phyloP scores from a whole-genome alignment of 169 alveolate genomes.

The Blepharisma undulans region DNA sequence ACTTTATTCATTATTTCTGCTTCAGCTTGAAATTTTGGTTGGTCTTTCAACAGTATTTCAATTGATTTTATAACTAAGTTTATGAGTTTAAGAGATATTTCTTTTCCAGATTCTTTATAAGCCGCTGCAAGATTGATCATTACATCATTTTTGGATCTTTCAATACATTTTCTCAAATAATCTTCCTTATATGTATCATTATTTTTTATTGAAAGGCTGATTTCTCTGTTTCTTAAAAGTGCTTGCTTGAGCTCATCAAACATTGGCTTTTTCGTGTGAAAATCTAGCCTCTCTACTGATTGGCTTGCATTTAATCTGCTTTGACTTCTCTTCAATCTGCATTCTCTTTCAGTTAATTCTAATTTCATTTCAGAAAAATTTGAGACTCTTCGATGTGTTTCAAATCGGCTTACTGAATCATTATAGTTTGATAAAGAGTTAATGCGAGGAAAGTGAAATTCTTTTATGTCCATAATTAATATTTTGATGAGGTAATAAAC shows the following conservation, averaged over 20 bases:
- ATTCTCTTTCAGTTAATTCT: neutral
- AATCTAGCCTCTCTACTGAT: neutral
- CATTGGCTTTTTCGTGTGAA: neutral
- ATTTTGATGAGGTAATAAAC: neutral
- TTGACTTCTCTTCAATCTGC: neutral
- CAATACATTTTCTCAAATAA: neutral
- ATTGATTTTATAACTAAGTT: neutral
- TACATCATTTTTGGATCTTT: neutral
- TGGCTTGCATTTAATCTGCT: neutral
- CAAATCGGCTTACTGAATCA: neutral
- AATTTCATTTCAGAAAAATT: neutral
- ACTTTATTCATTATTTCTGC: neutral
- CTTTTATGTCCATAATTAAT: neutral
- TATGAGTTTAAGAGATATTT: neutral
- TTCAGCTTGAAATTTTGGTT: neutral
- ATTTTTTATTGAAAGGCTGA: neutral
- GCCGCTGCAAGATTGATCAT: neutral
- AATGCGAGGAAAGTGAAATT: neutral
- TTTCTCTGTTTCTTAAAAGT: neutral
- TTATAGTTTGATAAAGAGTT: neutral
- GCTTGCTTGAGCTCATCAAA: neutral
- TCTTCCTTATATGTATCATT: neutral
- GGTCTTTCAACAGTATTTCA: neutral
- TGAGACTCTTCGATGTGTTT: neutral
- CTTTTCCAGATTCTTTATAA: neutral